phyloP scores from a whole-genome alignment of 164 flowering plant genomes.

The Hamamelis virginiana region DNA sequence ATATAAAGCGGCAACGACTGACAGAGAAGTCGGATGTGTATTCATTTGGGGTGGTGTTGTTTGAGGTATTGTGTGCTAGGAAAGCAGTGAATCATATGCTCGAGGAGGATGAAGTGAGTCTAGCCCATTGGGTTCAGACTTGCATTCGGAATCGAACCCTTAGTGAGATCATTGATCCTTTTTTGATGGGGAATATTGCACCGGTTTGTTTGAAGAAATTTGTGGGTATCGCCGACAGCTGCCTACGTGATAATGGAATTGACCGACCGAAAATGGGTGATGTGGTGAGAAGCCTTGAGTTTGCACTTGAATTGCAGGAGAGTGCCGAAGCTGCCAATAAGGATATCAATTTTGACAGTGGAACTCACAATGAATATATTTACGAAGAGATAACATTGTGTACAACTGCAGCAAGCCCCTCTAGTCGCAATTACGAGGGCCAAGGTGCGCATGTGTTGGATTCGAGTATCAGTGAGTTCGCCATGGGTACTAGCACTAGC shows the following conservation, averaged over 20 bases:
- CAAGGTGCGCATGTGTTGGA: too few species aligned
- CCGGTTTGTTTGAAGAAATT: slow-evolving; percentile 36
- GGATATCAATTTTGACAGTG: not conserved
- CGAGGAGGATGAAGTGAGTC: slow-evolving; percentile 16
- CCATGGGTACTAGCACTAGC: too few species aligned
- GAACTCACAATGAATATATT: too few species aligned
- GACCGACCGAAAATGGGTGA: slow-evolving; percentile 50
- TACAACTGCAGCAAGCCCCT: too few species aligned
- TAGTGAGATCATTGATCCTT: slow-evolving; percentile 31
- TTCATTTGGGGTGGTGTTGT: slow-evolving; percentile 38
- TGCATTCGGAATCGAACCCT: slow-evolving; percentile 28
- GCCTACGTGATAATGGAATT: slow-evolving; percentile 29
- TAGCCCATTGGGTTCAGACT: slow-evolving; percentile 36
- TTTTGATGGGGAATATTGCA: slow-evolving; percentile 32
- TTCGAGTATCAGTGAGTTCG: too few species aligned
- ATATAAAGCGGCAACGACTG: slow-evolving; percentile 10
- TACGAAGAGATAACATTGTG: too few species aligned
- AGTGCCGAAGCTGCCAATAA: slow-evolving; percentile 16
- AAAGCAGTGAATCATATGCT: not conserved
- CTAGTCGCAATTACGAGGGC: too few species aligned
- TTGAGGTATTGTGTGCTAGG: slow-evolving; percentile 30
- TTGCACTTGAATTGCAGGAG: slow-evolving; percentile 41
- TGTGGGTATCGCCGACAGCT: slow-evolving; percentile 23
- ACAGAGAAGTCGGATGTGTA: slow-evolving; percentile 35
- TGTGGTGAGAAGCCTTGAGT: slow-evolving; percentile 29